These are phyloP conservation scores for Aureobasidium melanogenum DNA, from an alignment of 2,329 filamentous ascomycete genomes.

Conservation along the genomic window DNA sequence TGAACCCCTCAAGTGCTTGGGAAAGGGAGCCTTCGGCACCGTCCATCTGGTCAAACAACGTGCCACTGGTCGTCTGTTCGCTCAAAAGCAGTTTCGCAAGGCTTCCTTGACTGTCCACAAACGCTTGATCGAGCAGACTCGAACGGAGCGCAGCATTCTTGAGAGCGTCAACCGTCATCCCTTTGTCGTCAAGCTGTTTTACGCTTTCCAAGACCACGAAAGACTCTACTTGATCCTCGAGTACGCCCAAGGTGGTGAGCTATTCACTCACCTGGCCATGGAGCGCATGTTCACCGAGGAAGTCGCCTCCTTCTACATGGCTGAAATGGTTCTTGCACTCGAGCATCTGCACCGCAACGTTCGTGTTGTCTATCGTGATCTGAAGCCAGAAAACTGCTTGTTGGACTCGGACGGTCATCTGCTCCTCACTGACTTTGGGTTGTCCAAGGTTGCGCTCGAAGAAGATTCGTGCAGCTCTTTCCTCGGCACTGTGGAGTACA, in stretches of 20 bases:
- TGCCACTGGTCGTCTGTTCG: slow-evolving; percentile 78
- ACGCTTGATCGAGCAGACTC: slow-evolving; percentile 92
- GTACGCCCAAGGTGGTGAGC: slow-evolving; percentile 92
- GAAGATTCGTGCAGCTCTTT: slow-evolving; percentile 74
- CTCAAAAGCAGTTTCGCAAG: slow-evolving; percentile 98
- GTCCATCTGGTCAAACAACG: slow-evolving; percentile 89
- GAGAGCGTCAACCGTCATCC: slow-evolving; percentile 95
- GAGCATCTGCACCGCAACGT: slow-evolving; percentile 88
- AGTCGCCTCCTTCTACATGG: slow-evolving; percentile 94
- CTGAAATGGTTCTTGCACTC: slow-evolving; percentile 89
- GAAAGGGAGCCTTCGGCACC: slow-evolving; percentile 93
- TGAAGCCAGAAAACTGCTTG: slow-evolving; percentile 97
- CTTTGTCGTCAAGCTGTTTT: slow-evolving; percentile 96
- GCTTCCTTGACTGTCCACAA: slow-evolving; percentile 92
- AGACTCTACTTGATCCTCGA: slow-evolving; percentile 96
- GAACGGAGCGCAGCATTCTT: slow-evolving; percentile 88
- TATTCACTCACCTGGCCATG: slow-evolving; percentile 88
- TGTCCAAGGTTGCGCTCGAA: slow-evolving; percentile 86
- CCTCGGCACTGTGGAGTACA: slow-evolving; percentile 94
- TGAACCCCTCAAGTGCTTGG: slow-evolving; percentile 79
- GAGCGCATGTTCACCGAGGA: slow-evolving; percentile 93
- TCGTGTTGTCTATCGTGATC: slow-evolving; percentile 89
- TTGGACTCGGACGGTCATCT: slow-evolving; percentile 86
- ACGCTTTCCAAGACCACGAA: slow-evolving; percentile 96
- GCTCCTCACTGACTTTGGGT: slow-evolving; percentile 89